A percentile compares a stretch with the other conserved stretches of the same genome.
Conservation (phyloP, 164 flowering plant species). For the Magnolia changhungtana region DNA sequence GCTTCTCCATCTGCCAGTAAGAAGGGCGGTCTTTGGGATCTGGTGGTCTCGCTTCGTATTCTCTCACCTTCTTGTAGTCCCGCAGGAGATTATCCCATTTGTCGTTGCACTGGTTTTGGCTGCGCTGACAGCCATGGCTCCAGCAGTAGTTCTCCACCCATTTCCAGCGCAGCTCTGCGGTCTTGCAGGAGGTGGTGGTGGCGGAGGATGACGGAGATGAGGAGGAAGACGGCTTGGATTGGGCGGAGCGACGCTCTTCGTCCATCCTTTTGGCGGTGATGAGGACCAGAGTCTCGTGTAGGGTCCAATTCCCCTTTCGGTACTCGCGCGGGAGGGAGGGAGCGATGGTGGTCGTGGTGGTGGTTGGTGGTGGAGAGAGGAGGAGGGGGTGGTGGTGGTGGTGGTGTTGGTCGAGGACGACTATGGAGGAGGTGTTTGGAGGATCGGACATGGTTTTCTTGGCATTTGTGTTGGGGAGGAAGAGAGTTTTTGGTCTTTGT, state of each 20-base stretch:
- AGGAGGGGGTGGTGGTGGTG: constrained; percentile 1
- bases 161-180: constrained; percentile 45
- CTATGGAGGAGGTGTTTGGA: constrained; percentile 19
- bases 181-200: neutral
- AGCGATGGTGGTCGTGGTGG: constrained; percentile 9
- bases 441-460: constrained; percentile 28
- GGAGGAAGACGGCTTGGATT: constrained; percentile 8
- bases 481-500: neutral
- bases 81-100: constrained; percentile 44
- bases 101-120: constrained; percentile 51
- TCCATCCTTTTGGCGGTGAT: constrained; percentile 37
- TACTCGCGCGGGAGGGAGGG: constrained; percentile 22
- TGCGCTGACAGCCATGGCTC: constrained; percentile 30
- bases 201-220: neutral
- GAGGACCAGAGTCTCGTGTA: constrained; percentile 35
- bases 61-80: constrained; percentile 46
- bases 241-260: constrained; percentile 27
- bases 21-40: neutral
- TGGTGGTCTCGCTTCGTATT: constrained; percentile 22
- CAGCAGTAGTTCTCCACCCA: constrained; percentile 49
- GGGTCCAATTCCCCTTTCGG: constrained; percentile 40
- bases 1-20: constrained; percentile 41
- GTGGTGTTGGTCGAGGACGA: constrained; percentile 7
- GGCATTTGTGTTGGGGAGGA: constrained; percentile 6
- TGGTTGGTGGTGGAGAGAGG: constrained; percentile 4